phyloP scores from a whole-genome alignment of 2,329 filamentous ascomycete genomes.

The Incumbomyces lentus region DNA sequence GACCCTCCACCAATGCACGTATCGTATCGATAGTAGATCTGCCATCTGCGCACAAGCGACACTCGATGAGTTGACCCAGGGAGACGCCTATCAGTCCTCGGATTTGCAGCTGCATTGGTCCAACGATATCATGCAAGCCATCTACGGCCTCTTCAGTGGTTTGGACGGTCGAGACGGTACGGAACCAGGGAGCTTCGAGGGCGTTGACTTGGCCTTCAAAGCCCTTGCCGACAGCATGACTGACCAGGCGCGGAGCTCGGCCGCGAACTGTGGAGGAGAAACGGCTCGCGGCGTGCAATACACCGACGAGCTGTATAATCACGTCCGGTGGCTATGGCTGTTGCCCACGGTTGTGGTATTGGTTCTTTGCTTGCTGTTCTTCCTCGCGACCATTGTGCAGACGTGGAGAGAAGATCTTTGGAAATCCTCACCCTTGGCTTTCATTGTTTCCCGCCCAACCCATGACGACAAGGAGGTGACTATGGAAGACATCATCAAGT shows the following conservation, averaged over 20 bases:
- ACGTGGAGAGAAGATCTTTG: not conserved
- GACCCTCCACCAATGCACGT: conserved; percentile 13
- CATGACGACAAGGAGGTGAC: not conserved
- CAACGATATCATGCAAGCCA: conserved; percentile 16
- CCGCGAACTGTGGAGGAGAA: not conserved
- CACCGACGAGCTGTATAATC: conserved; percentile 1
- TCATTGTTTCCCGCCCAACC: not conserved
- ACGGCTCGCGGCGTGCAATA: not conserved
- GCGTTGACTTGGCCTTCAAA: not conserved
- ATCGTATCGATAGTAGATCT: not conserved
- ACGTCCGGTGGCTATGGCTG: conserved; percentile 4
- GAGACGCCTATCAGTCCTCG: conserved; percentile 14
- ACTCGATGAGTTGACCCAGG: conserved; percentile 14
- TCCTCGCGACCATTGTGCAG: not conserved
- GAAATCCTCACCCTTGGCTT: not conserved
- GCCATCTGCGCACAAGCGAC: conserved; percentile 19
- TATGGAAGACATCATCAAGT: not conserved
- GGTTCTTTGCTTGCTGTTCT: not conserved
- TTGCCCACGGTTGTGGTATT: not conserved
- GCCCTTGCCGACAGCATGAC: conserved; percentile 1
- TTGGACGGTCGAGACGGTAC: not conserved
- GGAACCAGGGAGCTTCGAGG: not conserved
- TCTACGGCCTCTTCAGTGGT: conserved; percentile 13
- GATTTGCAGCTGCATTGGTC: conserved; percentile 19
- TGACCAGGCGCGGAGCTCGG: not conserved